Evolutionary conservation across 2,329 filamentous ascomycete genomes (phyloP), one percentile per base, ranked within the genome.

Genomic region (Colletotrichum sp.): DNA sequence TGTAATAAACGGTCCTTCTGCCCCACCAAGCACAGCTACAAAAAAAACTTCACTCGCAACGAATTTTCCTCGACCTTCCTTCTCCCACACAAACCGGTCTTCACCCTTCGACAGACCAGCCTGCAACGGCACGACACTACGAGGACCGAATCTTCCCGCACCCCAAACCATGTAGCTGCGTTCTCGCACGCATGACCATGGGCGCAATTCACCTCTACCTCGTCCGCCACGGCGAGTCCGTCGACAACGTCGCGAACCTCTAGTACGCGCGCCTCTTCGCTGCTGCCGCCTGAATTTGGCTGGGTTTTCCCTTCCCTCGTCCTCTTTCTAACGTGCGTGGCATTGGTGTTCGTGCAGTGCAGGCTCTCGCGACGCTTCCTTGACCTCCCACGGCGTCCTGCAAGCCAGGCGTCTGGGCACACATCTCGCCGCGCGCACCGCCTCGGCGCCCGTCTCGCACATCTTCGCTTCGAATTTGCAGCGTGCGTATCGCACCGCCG

Each of bases 181-280:
- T 63, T 27, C 49, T 52, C 44, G 44, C 44, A 52, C n/a, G n/a
- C 44, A 52, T 52, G n/a, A 57, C 55, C 12, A 78, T 78, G 77
- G 69, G 77, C 62, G 64, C 64, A 52, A 29, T 78, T 69, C 69
- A 75, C 69, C 84, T 98, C 71, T 92, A 96, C 81, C 89, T 98
- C 80, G 92, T 98, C 81, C 93, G 96, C 72, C 96, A 98, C 88
- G 96, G 93, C 82, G 96, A 98, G 87, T 96, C 95, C 19, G 94
- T 98, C 78, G 95, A 98, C 86, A 98, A 98, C 84, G 93, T 97
- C 75, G 94, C 93, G 55, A 91, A 93, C 71, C 85, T 95, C 76
- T 96, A 94, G 93, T 95, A 88, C 81, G 90, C 27, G 8, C 27
- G 8, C 44, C 27, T 62, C 7, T 44, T 32, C 34, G 22, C 62